These are phyloP conservation scores for Hymenoscyphus infarciens DNA, from an alignment of 2,329 filamentous ascomycete species.

Conservation along the genomic window DNA sequence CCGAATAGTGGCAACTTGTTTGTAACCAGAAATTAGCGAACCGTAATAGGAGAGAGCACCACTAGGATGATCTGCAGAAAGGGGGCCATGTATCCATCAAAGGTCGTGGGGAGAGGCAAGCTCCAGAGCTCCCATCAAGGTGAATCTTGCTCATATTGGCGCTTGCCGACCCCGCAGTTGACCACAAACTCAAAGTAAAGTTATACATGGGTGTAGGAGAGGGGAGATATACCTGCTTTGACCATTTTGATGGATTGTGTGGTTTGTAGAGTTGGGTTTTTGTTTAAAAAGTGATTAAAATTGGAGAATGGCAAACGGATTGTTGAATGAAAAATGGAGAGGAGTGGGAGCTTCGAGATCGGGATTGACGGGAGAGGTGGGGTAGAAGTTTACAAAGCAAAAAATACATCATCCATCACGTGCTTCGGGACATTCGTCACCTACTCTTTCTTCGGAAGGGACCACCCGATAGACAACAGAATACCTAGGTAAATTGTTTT, in stretches of 20 bases:
- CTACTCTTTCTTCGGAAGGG: neutral
- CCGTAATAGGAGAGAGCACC: neutral
- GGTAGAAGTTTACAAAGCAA: conserved; percentile 1
- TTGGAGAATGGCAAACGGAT: neutral
- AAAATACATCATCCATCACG: neutral
- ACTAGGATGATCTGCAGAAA: conserved; percentile 19
- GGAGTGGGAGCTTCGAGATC: neutral
- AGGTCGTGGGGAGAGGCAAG: conserved; percentile 36
- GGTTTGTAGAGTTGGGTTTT: conserved; percentile 10
- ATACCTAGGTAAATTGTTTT: too few relatives aligned
- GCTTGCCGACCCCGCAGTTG: conserved; percentile 39
- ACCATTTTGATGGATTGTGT: conserved; percentile 76
- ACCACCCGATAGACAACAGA: too few relatives aligned
- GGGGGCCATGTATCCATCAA: conserved; percentile 42
- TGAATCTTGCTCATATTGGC: conserved; percentile 60
- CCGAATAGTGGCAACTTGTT: conserved; percentile 86
- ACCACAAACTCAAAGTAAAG: conserved; percentile 1
- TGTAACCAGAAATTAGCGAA: neutral
- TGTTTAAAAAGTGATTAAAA: neutral
- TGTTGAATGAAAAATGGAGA: neutral
- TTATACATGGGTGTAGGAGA: conserved; percentile 11
- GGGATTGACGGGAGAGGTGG: neutral
- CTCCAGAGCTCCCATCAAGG: neutral
- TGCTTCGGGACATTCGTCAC: neutral
- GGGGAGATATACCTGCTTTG: conserved; percentile 75